Evolutionary conservation across 495 filamentous ascomycete species (phyloP).

Genomic region (Neurospora discreta): DNA sequence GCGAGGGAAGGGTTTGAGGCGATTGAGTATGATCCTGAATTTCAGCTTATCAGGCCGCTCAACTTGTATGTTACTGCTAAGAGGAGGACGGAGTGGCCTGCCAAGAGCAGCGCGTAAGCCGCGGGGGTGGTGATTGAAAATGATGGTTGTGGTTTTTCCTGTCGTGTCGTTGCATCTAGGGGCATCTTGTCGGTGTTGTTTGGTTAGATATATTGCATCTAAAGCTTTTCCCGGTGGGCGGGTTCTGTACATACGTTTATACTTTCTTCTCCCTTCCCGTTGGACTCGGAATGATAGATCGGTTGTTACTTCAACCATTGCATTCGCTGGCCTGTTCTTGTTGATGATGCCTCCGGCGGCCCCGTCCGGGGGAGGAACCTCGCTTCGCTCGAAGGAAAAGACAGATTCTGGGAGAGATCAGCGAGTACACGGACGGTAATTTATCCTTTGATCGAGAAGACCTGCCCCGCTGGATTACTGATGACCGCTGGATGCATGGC

Average conservation of each 20-base stretch:
- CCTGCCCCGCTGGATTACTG: not conserved
- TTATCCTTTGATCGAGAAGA: not conserved
- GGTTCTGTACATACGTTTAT: not conserved
- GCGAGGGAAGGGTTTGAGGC: slow-evolving; percentile 23
- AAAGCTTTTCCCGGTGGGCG: not conserved
- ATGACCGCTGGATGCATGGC: not conserved
- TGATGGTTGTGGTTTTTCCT: not conserved
- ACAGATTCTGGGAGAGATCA: not conserved
- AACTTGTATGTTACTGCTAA: slow-evolving; percentile 42
- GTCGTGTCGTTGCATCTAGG: not conserved
- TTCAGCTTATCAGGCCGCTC: slow-evolving; percentile 44
- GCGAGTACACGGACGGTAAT: not conserved
- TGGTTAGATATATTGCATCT: not conserved
- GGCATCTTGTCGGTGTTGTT: not conserved
- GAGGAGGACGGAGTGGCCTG: slow-evolving; percentile 36
- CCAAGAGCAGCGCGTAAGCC: slow-evolving; percentile 1
- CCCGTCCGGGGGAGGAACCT: not conserved
- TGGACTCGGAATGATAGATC: not conserved
- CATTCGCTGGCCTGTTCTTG: not conserved
- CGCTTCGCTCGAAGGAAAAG: not conserved
- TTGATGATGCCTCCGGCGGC: not conserved
- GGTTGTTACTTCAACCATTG: not conserved
- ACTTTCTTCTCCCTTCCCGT: not conserved
- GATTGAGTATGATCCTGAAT: slow-evolving; percentile 47
- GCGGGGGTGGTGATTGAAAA: not conserved